Base-by-base conservation (phyloP, 176 grass and related monocot species). In the Poa annua region DNA sequence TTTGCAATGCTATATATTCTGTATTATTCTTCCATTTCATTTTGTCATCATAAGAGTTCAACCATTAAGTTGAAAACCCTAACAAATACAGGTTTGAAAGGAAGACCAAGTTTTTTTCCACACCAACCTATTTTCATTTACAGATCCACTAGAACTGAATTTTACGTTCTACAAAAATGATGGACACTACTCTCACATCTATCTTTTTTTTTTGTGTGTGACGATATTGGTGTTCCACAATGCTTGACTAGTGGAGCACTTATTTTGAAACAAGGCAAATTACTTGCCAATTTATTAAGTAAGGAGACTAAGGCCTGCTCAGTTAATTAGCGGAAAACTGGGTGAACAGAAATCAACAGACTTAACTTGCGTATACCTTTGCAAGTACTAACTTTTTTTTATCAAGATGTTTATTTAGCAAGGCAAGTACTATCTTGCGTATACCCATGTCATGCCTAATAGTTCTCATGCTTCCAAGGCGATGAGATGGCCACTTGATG, bases 401-500 rank as follows among this genome's bases (percentile, higher is more conserved):
- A 29, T 29, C 29, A 29, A 29, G 29, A 29, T 29, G 29, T 29
- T 29, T 29, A 1, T 29, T 29, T 29, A 29, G 29, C 29, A 29
- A 29, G 29, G 66, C 75, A 85, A 79, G 15, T 10, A 5, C 4
- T 14, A 78, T 60, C 38, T 60, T 38, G 41, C 33, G 36, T 24
- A 56, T 71, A 80, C 16, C 36, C 61, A 35, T 50, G 44, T 14
- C 26, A 57, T 71, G 29, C 41, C 65, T 59, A 38, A 38, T 79
- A 63, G 41, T 80, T 52, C 78, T 78, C 39, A 56, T 22, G 74
- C 74, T 47, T 77, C 35, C 53, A 20, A 79, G 57, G 26, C 35
- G 68, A 15, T 71, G 42, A 36, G 36, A 69, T 59, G 12, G 35
- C 45, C 75, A 71, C 2, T 54, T 7, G 15, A 80, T 72, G 11